phyloP scores from a whole-genome alignment of 163 green algal species.

The Scenedesmus sp. region DNA sequence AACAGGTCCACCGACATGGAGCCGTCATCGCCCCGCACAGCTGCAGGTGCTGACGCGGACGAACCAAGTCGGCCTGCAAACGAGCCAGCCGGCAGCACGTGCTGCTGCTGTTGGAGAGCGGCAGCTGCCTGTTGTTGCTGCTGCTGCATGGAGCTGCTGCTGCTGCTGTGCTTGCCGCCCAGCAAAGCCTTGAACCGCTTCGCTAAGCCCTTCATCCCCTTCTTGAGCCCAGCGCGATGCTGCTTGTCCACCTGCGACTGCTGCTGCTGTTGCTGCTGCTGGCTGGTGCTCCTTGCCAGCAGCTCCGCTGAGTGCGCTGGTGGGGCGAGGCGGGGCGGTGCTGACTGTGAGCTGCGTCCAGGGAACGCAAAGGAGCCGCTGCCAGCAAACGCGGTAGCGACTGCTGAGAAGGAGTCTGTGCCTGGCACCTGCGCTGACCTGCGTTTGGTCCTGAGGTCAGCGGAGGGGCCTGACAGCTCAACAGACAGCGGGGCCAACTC shows the following conservation, averaged over 20 bases:
- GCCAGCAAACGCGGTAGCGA: constrained; percentile 18
- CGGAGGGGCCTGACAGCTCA: constrained; percentile 44
- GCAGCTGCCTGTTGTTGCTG: background rate
- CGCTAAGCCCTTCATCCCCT: constrained; percentile 42
- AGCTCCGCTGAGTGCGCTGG: background rate
- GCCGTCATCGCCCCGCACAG: background rate
- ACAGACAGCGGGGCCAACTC: constrained; percentile 1
- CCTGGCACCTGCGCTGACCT: constrained; percentile 18
- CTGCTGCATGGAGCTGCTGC: background rate
- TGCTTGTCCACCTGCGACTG: background rate
- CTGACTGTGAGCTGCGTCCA: background rate
- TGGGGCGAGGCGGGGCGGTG: background rate
- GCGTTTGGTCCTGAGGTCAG: constrained; percentile 37
- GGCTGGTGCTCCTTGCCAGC: background rate
- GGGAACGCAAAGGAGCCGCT: background rate
- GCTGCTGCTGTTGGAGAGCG: background rate
- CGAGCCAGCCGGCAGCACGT: background rate
- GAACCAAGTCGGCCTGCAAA: background rate
- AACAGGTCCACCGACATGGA: background rate
- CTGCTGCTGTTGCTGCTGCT: constrained; percentile 21
- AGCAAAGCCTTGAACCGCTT: constrained; percentile 32
- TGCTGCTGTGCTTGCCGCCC: background rate
- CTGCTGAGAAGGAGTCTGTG: background rate
- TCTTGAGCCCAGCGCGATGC: constrained; percentile 8
- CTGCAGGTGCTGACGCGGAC: background rate